A percentile compares a stretch with the other conserved stretches of the same genome.
phyloP scores from a whole-genome alignment of 306 rosid genomes.

The Morella rubra region DNA sequence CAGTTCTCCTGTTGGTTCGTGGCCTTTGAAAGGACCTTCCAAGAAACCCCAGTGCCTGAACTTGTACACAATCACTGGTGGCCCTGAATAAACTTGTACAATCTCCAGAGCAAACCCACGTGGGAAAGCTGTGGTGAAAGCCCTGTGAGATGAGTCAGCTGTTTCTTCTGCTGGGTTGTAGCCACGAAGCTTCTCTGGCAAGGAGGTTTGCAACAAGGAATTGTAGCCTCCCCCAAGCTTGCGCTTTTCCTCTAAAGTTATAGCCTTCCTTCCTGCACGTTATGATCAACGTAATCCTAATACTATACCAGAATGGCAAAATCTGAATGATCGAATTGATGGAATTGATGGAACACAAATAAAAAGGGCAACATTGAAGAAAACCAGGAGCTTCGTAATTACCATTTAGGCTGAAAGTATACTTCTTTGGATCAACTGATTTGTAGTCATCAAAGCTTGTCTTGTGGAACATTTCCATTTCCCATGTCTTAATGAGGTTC shows the following conservation, averaged over 20 bases:
- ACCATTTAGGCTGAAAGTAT: constrained; percentile 58
- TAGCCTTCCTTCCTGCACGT: constrained; percentile 44
- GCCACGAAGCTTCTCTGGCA: constrained; percentile 46
- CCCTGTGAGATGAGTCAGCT: constrained; percentile 42
- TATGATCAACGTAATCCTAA: neutral
- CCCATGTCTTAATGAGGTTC: constrained; percentile 56
- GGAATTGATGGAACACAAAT: neutral
- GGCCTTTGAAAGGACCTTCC: constrained; percentile 79
- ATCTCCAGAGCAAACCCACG: constrained; percentile 68
- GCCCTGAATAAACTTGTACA: constrained; percentile 53
- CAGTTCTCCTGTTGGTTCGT: constrained; percentile 52
- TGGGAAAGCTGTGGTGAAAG: constrained; percentile 57
- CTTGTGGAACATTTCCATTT: constrained; percentile 62
- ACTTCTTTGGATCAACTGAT: constrained; percentile 48
- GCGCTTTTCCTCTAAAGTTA: constrained; percentile 37
- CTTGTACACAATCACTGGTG: constrained; percentile 59
- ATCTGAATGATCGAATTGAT: neutral
- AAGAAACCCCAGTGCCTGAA: constrained; percentile 80
- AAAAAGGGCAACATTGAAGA: neutral
- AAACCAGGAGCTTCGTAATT: neutral
- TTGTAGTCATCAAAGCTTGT: constrained; percentile 29
- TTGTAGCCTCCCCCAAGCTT: constrained; percentile 73
- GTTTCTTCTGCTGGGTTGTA: constrained; percentile 60
- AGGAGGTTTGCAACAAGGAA: constrained; percentile 46
- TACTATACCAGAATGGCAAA: too few relatives aligned